Evolutionary conservation across 805 yeast species (phyloP).

Genomic region (Monosporozyma aquatica): DNA sequence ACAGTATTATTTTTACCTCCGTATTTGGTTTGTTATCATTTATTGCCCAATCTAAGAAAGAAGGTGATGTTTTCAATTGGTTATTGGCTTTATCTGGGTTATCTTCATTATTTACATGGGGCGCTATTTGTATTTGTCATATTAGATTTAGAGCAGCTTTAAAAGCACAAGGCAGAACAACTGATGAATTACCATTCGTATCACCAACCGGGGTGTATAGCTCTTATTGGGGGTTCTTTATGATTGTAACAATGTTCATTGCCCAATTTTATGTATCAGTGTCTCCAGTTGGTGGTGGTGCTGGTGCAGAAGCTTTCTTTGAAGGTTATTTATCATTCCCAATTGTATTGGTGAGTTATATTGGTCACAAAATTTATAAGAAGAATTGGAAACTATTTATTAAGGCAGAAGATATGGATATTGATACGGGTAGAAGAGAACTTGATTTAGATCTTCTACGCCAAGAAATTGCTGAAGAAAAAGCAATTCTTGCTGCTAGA

Average conservation of each 20-base stretch:
- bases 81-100: conserved; percentile 55
- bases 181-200: conserved; percentile 42
- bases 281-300: conserved; percentile 50
- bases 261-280: conserved; percentile 81
- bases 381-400: conserved; percentile 35
- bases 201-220: conserved; percentile 65
- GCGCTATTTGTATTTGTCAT: conserved; percentile 49
- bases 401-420: conserved; percentile 44
- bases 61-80: conserved; percentile 55
- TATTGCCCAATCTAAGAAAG: conserved; percentile 43
- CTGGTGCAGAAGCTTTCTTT: conserved; percentile 55
- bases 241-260: conserved; percentile 52
- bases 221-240: conserved; percentile 48
- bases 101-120: conserved; percentile 57
- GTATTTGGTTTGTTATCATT: conserved; percentile 51
- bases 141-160: conserved; percentile 59
- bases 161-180: conserved; percentile 50
- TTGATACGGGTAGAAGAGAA: conserved; percentile 55
- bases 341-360: conserved; percentile 46
- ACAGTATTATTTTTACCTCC: conserved; percentile 43
- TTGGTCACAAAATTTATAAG: conserved; percentile 50
- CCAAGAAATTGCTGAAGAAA: conserved; percentile 46
- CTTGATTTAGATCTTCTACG: conserved; percentile 44
- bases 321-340: conserved; percentile 57
- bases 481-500: conserved; percentile 33